phyloP scores from a whole-genome alignment of 768 basidiomycete species.

The Mrakia gelida region DNA sequence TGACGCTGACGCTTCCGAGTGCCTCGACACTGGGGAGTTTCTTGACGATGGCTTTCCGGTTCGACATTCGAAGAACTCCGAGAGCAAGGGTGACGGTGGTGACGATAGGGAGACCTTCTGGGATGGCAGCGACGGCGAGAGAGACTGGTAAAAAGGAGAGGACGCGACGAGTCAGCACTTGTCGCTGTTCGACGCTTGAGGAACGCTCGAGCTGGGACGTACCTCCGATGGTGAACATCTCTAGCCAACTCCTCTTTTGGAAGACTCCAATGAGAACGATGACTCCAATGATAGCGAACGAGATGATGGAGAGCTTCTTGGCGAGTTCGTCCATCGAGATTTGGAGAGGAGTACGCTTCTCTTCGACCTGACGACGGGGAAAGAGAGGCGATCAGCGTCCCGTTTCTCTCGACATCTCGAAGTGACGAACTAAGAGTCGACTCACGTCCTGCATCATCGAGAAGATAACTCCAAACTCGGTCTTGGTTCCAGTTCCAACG shows the following conservation, averaged over 20 bases:
- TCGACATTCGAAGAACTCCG: constrained; percentile 89
- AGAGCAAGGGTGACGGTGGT: constrained; percentile 95
- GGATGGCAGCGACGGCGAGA: constrained; percentile 95
- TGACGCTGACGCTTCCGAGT: constrained; percentile 90
- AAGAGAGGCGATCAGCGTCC: neutral
- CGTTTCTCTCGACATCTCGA: too few relatives aligned
- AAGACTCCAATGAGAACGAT: constrained; percentile 86
- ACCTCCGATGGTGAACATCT: constrained; percentile 99
- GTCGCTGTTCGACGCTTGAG: neutral
- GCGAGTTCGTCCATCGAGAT: constrained; percentile 95
- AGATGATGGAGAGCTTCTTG: constrained; percentile 79
- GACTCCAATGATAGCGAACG: constrained; percentile 89
- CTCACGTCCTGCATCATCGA: constrained; percentile 94
- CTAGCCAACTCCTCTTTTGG: constrained; percentile 82
- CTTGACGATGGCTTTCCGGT: constrained; percentile 93
- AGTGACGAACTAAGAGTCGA: constrained; percentile 25
- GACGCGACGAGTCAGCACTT: neutral
- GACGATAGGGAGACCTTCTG: constrained; percentile 92
- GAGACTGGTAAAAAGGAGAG: constrained; percentile 61
- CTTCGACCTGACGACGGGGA: constrained; percentile 62
- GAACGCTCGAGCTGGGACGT: constrained; percentile 36
- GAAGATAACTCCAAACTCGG: constrained; percentile 94
- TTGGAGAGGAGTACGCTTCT: constrained; percentile 87
- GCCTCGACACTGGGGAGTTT: constrained; percentile 93
- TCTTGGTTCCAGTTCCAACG: constrained; percentile 75